Evolutionary conservation across 306 rosid species (phyloP).

Genomic region (Albizia julibrissin): DNA sequence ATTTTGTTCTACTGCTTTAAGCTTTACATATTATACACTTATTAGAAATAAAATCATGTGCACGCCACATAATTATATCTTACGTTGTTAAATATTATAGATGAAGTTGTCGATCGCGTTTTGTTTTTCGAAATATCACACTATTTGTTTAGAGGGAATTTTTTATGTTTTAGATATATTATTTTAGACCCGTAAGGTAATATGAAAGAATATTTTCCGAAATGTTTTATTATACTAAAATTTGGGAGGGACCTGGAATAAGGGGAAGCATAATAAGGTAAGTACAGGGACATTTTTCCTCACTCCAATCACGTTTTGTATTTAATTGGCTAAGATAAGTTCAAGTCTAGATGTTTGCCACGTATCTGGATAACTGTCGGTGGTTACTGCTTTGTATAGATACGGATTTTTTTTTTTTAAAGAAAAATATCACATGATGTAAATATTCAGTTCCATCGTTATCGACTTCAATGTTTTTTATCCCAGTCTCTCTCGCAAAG

Average conservation of each 20-base stretch:
- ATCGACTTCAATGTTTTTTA: background rate
- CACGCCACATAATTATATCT: too few relatives aligned
- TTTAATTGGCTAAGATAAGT: background rate
- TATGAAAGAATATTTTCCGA: background rate
- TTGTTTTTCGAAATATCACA: too few relatives aligned
- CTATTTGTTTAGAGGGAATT: too few relatives aligned
- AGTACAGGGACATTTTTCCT: background rate
- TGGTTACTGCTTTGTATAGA: too few relatives aligned
- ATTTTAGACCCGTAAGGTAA: background rate
- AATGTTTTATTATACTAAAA: background rate
- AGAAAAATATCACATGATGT: background rate
- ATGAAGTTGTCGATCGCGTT: too few relatives aligned
- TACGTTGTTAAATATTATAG: too few relatives aligned
- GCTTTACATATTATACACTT: too few relatives aligned
- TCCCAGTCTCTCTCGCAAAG: background rate
- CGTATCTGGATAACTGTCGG: background rate
- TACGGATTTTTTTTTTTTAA: background rate
- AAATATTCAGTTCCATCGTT: background rate
- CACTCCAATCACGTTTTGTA: background rate
- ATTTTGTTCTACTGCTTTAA: too few relatives aligned
- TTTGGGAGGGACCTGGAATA: background rate
- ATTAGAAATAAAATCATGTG: too few relatives aligned
- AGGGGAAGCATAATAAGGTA: background rate
- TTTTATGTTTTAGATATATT: too few relatives aligned
- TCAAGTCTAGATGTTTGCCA: background rate